Evolutionary conservation across 2,329 filamentous ascomycete species (phyloP).

Genomic region (Paracorniculantispora psalliotae): DNA sequence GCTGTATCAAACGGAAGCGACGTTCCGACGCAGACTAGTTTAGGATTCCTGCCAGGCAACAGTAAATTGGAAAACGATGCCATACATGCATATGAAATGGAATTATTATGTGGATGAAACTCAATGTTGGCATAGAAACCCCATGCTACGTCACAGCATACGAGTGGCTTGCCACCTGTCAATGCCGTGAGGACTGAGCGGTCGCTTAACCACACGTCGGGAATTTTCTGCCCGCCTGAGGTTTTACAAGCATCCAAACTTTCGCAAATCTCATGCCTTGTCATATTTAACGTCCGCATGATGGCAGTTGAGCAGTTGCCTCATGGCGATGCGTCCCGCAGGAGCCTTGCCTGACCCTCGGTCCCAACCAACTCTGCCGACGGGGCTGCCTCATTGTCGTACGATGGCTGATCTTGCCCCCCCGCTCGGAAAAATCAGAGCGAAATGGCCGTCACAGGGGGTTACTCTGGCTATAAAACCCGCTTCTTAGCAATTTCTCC

Average conservation of each 20-base stretch:
- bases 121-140: neutral
- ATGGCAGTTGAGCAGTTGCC: neutral
- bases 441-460: neutral
- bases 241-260: neutral
- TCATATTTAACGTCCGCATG: neutral
- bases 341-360: neutral
- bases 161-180: neutral
- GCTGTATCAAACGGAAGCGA: neutral
- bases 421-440: neutral
- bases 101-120: neutral
- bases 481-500: slow-evolving; percentile 1
- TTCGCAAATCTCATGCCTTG: neutral
- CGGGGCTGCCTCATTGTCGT: slow-evolving; percentile 5
- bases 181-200: neutral
- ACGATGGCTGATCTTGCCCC: slow-evolving; percentile 12
- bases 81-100: neutral
- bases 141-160: neutral
- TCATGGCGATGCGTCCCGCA: neutral
- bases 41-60: neutral
- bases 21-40: neutral
- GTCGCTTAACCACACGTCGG: neutral
- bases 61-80: neutral
- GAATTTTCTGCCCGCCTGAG: neutral
- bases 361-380: neutral
- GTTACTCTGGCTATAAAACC: neutral